Evolutionary conservation across 441 rosid species (phyloP).

Genomic region (Bruguiera hainesii): DNA sequence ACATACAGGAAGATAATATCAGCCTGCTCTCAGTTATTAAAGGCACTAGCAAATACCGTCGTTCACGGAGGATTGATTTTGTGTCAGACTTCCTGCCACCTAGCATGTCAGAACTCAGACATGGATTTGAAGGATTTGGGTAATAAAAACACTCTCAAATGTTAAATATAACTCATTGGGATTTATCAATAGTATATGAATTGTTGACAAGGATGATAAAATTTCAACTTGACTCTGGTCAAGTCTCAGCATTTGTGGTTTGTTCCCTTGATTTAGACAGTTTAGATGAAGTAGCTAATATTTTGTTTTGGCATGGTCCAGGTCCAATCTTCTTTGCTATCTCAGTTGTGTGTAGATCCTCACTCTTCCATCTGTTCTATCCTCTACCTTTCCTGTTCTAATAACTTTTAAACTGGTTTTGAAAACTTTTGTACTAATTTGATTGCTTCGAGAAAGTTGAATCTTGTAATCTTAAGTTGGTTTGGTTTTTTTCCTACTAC

Average conservation of each 20-base stretch:
- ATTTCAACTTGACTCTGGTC: too few relatives aligned
- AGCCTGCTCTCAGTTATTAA: conserved; percentile 64
- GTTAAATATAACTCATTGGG: neutral
- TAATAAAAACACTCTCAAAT: conserved; percentile 27
- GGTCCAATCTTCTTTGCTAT: too few relatives aligned
- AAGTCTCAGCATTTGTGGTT: too few relatives aligned
- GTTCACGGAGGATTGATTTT: conserved; percentile 46
- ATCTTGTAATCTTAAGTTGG: too few relatives aligned
- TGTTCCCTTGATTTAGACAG: too few relatives aligned
- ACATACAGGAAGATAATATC: conserved; percentile 56
- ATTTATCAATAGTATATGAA: neutral
- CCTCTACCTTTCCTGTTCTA: neutral
- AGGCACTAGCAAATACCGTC: conserved; percentile 67
- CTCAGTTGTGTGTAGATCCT: too few relatives aligned
- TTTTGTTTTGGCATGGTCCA: too few relatives aligned
- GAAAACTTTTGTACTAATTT: neutral
- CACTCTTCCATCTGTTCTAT: neutral
- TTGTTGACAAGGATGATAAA: neutral
- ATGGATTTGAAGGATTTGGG: conserved; percentile 39
- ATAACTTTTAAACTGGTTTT: neutral
- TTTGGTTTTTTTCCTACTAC: neutral
- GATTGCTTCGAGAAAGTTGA: neutral
- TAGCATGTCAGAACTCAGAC: conserved; percentile 50
- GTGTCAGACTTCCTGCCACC: conserved; percentile 71
- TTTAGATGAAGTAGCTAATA: too few relatives aligned